These are phyloP conservation scores for Hypoxylon intermedium DNA, from an alignment of 495 filamentous ascomycete species.

Conservation along the genomic window DNA sequence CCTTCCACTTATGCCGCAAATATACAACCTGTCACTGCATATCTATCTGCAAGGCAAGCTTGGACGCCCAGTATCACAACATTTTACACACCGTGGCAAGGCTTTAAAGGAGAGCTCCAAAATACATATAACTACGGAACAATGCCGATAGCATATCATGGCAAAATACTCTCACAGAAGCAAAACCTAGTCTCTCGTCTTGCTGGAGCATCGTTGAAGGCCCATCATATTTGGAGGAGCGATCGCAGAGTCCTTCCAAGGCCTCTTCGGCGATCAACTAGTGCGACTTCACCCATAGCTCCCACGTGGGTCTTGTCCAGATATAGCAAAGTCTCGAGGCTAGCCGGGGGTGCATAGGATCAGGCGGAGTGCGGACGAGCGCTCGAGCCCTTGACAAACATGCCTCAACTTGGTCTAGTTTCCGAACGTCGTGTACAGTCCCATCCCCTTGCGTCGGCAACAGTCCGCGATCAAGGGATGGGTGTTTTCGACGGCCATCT, in stretches of 20 bases:
- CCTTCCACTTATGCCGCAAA: constrained; percentile 1
- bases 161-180: background rate
- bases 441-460: constrained; percentile 17
- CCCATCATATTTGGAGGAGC: background rate
- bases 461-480: constrained; percentile 18
- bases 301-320: constrained; percentile 28
- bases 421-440: background rate
- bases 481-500: background rate
- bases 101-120: background rate
- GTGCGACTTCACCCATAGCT: constrained; percentile 11
- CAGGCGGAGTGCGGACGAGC: constrained; percentile 11
- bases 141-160: background rate
- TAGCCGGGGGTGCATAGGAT: constrained; percentile 12
- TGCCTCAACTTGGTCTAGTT: constrained; percentile 11
- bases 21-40: constrained; percentile 4
- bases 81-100: constrained; percentile 17
- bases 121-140: background rate
- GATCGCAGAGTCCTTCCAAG: constrained; percentile 40
- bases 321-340: constrained; percentile 19
- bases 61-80: background rate
- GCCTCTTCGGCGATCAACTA: constrained; percentile 16
- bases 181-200: background rate
- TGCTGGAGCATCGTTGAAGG: background rate
- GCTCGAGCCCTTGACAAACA: constrained; percentile 21
- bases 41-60: constrained; percentile 3